These are phyloP conservation scores for Taphrina populina DNA, from an alignment of 1,139 yeast species.

Conservation along the genomic window DNA sequence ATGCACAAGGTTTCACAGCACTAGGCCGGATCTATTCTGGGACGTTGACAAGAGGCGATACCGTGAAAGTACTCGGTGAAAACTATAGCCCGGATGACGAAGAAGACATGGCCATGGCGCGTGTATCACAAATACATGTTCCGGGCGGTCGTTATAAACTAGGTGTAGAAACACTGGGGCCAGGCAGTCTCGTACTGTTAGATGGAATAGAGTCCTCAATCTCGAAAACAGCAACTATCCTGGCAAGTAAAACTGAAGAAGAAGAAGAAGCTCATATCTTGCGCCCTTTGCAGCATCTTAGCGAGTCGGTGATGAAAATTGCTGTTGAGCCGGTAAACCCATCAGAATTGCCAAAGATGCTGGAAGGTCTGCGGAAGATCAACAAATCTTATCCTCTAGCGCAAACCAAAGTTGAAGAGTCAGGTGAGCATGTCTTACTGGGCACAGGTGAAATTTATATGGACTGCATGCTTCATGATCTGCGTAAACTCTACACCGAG, in stretches of 20 bases:
- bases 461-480: slow-evolving; percentile 79
- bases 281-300: slow-evolving; percentile 51
- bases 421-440: slow-evolving; percentile 78
- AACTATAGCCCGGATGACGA: slow-evolving; percentile 54
- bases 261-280: slow-evolving; percentile 46
- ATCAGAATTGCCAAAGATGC: slow-evolving; percentile 69
- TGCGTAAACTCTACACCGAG: slow-evolving; percentile 61
- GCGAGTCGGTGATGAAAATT: slow-evolving; percentile 68
- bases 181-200: slow-evolving; percentile 67
- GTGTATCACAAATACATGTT: slow-evolving; percentile 55
- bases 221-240: slow-evolving; percentile 61
- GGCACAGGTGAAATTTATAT: slow-evolving; percentile 88
- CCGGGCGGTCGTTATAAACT: slow-evolving; percentile 72
- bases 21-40: slow-evolving; percentile 68
- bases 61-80: slow-evolving; percentile 61
- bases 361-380: slow-evolving; percentile 64
- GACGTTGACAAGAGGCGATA: slow-evolving; percentile 51
- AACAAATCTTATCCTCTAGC: slow-evolving; percentile 66
- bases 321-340: slow-evolving; percentile 82
- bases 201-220: slow-evolving; percentile 61
- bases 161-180: slow-evolving; percentile 55
- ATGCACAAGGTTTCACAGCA: slow-evolving; percentile 52
- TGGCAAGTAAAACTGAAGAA: slow-evolving; percentile 43
- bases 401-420: slow-evolving; percentile 71
- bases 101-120: slow-evolving; percentile 51